A percentile compares a stretch with the other conserved stretches of the same genome.
Evolutionary conservation across 495 filamentous ascomycete species (phyloP).

Genomic region (Aspergillus sclerotioniger): DNA sequence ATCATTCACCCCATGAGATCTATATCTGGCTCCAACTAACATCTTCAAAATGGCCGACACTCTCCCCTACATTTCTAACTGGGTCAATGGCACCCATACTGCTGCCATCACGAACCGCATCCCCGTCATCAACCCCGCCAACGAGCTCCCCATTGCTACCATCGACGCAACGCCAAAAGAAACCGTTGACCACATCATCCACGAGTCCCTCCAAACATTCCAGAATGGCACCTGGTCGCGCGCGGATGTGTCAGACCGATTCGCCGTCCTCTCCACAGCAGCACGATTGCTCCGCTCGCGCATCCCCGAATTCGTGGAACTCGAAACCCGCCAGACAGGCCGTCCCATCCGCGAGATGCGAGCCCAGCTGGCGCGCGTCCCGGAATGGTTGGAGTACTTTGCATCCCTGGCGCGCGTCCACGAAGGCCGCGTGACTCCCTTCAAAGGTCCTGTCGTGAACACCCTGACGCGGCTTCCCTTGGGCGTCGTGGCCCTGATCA

Average conservation of each 20-base stretch:
- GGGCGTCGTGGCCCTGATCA: constrained; percentile 63
- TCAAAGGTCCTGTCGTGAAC: constrained; percentile 59
- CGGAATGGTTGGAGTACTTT: constrained; percentile 66
- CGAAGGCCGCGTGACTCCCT: constrained; percentile 60
- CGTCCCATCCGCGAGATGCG: constrained; percentile 64
- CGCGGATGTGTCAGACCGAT: constrained; percentile 50
- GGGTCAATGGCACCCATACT: constrained; percentile 27
- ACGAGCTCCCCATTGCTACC: constrained; percentile 28
- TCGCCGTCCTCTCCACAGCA: constrained; percentile 55
- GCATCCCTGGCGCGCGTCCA: constrained; percentile 57
- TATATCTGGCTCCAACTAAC: background rate
- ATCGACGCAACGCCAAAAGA: constrained; percentile 50
- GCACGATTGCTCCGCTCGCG: constrained; percentile 48
- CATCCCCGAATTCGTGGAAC: constrained; percentile 49
- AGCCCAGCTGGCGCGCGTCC: constrained; percentile 59
- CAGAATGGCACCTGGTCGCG: constrained; percentile 57
- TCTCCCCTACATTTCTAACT: constrained; percentile 27
- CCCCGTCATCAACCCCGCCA: constrained; percentile 26
- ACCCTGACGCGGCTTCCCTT: constrained; percentile 58
- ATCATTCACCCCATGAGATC: background rate
- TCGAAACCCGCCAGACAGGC: constrained; percentile 62
- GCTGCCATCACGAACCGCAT: constrained; percentile 13
- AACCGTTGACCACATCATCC: constrained; percentile 47
- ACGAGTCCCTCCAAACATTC: constrained; percentile 48
- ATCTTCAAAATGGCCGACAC: constrained; percentile 9